Percentiles rank a stretch among this genome's conserved stretches.
Evolutionary conservation across 1,284 basidiomycete genomes (phyloP).

Genomic region (Heterobasidion occidentale): DNA sequence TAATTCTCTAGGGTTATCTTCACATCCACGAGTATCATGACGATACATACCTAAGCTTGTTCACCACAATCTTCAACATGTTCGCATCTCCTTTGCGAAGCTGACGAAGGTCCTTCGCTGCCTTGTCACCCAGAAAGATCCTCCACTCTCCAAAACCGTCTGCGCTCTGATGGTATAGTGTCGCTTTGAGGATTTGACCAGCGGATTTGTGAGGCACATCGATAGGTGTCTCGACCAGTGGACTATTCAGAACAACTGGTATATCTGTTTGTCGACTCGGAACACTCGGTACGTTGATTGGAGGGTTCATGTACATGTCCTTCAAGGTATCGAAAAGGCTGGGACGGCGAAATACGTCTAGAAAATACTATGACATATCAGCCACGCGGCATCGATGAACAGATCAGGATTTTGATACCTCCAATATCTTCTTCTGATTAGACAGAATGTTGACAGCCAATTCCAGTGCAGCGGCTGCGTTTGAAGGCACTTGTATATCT

Average conservation of each 20-base stretch:
- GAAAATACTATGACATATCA: not conserved
- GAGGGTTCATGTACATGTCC: not conserved
- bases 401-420: not conserved
- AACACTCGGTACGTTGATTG: not conserved
- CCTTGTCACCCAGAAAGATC: slow-evolving; percentile 33
- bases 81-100: slow-evolving; percentile 27
- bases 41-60: slow-evolving; percentile 38
- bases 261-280: not conserved
- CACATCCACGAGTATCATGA: too few relatives aligned
- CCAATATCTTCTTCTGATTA: not conserved
- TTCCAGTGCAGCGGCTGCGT: not conserved
- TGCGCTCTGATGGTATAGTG: slow-evolving; percentile 34
- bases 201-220: not conserved
- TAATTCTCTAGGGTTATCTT: slow-evolving; percentile 12
- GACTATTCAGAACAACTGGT: not conserved
- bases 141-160: slow-evolving; percentile 43
- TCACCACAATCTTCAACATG: slow-evolving; percentile 34
- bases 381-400: not conserved
- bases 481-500: not conserved
- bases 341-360: not conserved
- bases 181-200: not conserved
- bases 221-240: not conserved
- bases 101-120: slow-evolving; percentile 29
- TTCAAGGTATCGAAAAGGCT: not conserved
- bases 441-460: not conserved